Conservation (phyloP, 2,329 filamentous ascomycete species). For the Tolypocladium album region DNA sequence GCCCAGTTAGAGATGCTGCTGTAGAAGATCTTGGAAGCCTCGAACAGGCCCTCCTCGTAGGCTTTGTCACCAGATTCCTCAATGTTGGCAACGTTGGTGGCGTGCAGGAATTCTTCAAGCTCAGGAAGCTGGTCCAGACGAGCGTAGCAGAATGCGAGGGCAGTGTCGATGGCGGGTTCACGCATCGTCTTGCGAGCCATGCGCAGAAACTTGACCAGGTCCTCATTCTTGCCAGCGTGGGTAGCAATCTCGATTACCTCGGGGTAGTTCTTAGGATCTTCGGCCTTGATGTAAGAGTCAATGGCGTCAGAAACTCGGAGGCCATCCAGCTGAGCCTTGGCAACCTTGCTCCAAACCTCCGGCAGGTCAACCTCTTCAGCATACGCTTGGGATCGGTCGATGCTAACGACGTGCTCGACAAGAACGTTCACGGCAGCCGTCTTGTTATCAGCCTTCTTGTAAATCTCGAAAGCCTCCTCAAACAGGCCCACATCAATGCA, state of each 20-base stretch:
- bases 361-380: conserved; percentile 89
- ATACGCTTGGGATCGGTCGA: conserved; percentile 91
- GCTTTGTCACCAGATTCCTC: conserved; percentile 98
- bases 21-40: conserved; percentile 98
- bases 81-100: conserved; percentile 88
- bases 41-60: conserved; percentile 84
- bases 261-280: conserved; percentile 82
- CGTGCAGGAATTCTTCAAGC: conserved; percentile 90
- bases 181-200: conserved; percentile 97
- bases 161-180: conserved; percentile 88
- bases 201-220: conserved; percentile 88
- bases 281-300: conserved; percentile 92
- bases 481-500: conserved; percentile 92
- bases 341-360: conserved; percentile 97
- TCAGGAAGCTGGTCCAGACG: conserved; percentile 85
- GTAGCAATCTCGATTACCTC: conserved; percentile 96
- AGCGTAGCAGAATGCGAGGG: conserved; percentile 85
- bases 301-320: conserved; percentile 87
- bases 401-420: conserved; percentile 93
- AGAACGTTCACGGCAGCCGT: conserved; percentile 80
- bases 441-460: conserved; percentile 94
- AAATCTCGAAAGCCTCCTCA: conserved; percentile 96
- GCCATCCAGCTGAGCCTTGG: conserved; percentile 94
- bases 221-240: conserved; percentile 93
- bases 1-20: conserved; percentile 99